Evolutionary conservation across 1,284 basidiomycete species (phyloP).

Genomic region (Athelia sp.): DNA sequence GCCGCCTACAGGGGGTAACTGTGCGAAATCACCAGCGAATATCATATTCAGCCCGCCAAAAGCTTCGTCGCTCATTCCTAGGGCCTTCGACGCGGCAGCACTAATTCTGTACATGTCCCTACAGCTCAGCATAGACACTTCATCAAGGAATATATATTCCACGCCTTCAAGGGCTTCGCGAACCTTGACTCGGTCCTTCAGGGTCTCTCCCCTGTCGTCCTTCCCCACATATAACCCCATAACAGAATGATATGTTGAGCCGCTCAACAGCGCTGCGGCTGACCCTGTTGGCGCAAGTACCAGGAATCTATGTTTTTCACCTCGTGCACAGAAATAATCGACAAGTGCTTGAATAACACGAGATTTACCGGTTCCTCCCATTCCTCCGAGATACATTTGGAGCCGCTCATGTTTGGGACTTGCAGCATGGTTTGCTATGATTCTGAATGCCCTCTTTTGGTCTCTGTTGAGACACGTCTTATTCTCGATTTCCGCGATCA

Average conservation of each 20-base stretch:
- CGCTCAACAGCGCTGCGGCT: slow-evolving; percentile 28
- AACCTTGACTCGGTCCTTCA: slow-evolving; percentile 7
- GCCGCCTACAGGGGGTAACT: slow-evolving; percentile 11
- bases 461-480: slow-evolving; percentile 15
- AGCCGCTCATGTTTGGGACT: slow-evolving; percentile 15
- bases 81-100: neutral
- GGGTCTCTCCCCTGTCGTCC: neutral
- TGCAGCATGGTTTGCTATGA: slow-evolving; percentile 20
- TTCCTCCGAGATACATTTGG: slow-evolving; percentile 25
- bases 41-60: slow-evolving; percentile 12
- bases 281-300: slow-evolving; percentile 26
- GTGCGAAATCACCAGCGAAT: slow-evolving; percentile 16
- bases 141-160: slow-evolving; percentile 31
- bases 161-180: slow-evolving; percentile 18
- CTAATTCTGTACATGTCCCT: slow-evolving; percentile 18
- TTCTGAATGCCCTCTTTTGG: slow-evolving; percentile 22
- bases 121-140: slow-evolving; percentile 31
- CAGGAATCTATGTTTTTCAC: slow-evolving; percentile 17
- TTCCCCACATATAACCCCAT: slow-evolving; percentile 19
- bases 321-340: slow-evolving; percentile 12
- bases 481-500: slow-evolving; percentile 3
- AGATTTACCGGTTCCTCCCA: slow-evolving; percentile 28
- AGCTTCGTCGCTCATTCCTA: neutral
- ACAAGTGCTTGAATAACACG: slow-evolving; percentile 26
- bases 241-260: slow-evolving; percentile 32